Evolutionary conservation across 2,329 filamentous ascomycete species (phyloP), one percentile per base, ranked within the genome.

Genomic region (Cladosporium sp.): DNA sequence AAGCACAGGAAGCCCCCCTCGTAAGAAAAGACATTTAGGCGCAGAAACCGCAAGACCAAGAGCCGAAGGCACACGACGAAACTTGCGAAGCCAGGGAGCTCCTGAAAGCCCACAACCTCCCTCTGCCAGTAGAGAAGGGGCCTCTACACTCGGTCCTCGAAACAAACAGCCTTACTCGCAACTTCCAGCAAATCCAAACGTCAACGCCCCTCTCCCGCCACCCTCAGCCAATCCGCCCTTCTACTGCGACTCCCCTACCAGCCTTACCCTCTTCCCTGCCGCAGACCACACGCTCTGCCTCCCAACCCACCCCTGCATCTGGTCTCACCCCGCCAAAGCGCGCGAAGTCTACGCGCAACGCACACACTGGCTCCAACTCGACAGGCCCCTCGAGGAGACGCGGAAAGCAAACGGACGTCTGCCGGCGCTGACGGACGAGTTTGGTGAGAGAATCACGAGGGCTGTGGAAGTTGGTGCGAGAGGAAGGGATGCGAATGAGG

Each of bases 271-370:
- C 2, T 20, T 18, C 22, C 18, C 45, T 38, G 9, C 22, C 11
- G 7, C 20, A 3, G 18, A 27, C 29, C 45, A 49, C 36, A 7
- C 15, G 22, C 45, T 49, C 27, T 49, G 45, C 45, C 38, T 41
- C n/a, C 8, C 19, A 11, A 9, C 27, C 8, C 45, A 49, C 37
- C 45, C 45, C 11, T 49, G 45, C 39, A 19, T 49, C 27, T 49
- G 37, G 45, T 32, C 37, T 13, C 24, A 24, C 24, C 37, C 24
- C 3, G 8, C 20, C 17, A 49, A 41, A 40, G 45, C 45, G 5
- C 27, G 36, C 24, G 37, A 42, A 41, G 45, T 20, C n/a, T 24
- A 41, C 37, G 45, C 37, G 27, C 36, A 49, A 12, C 45, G 45
- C 9, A 7, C 5, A 6, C 27, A 32, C 36, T 49, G 45, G 45